These are phyloP conservation scores for Fusarium buxicola DNA, from an alignment of 2,329 filamentous ascomycete genomes.

Conservation along the genomic window DNA sequence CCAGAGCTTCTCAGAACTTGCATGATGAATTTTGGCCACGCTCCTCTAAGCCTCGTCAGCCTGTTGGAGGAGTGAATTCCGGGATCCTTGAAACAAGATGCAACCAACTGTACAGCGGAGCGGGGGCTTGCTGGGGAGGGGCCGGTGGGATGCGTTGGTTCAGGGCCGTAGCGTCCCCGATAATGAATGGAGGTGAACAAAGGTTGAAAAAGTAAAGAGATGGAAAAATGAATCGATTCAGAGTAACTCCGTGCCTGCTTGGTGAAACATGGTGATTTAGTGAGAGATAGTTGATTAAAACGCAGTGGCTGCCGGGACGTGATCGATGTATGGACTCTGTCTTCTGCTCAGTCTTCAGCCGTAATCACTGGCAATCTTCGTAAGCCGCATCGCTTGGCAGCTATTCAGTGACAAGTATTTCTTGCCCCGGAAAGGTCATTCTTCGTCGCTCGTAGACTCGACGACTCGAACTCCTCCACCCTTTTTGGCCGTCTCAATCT, in stretches of 20 bases:
- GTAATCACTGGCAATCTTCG: not conserved
- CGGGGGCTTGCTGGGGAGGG: not conserved
- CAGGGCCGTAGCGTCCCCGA: not conserved
- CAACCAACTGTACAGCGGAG: conserved; percentile 11
- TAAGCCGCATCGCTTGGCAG: not conserved
- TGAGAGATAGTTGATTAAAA: conserved; percentile 13
- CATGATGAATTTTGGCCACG: no score
- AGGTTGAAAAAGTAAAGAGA: not conserved
- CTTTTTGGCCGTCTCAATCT: conserved; percentile 56
- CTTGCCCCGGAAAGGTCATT: conserved; percentile 20
- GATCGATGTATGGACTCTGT: conserved; percentile 5
- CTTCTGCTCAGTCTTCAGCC: not conserved
- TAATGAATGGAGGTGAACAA: not conserved
- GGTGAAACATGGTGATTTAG: conserved; percentile 1
- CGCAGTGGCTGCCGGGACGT: not conserved
- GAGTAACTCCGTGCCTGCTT: conserved; percentile 27
- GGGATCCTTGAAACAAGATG: conserved; percentile 13
- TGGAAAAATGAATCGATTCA: conserved; percentile 24
- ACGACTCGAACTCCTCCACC: conserved; percentile 60
- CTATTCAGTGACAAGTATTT: not conserved
- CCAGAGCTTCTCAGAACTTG: no score
- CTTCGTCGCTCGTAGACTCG: conserved; percentile 52
- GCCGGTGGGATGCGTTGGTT: conserved; percentile 3
- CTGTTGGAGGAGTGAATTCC: conserved; percentile 16
- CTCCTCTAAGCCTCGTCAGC: not conserved